Base-by-base conservation (phyloP, 2,329 filamentous ascomycete genomes). In the Onygenales sp. region DNA sequence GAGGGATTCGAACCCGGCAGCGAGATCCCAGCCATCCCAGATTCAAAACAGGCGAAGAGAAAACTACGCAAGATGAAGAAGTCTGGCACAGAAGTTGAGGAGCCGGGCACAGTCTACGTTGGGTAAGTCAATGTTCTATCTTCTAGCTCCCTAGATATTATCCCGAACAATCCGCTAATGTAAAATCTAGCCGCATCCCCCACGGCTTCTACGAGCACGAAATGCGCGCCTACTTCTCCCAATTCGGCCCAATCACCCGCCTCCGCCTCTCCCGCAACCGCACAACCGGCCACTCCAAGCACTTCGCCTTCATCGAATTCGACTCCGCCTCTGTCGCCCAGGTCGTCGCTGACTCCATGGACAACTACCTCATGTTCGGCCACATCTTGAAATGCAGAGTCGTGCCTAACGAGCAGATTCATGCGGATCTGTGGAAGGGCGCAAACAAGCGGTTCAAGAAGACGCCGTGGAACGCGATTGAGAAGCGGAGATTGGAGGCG, bases 161-260 rank as follows among this genome's bases (percentile, higher is more conserved):
- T 42, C 9, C 33, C 38, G n/a, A 35, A 35, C 52, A 50, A 52
- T 46, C 55, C 64, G 55, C 62, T 60, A 50, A 55, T 32, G 51
- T 43, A 51, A 49, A 53, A 31, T 42, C 7, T 54, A 80, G 80
- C 53, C 89, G 90, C 59, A 85, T 95, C 56, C 91, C 91, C 41
- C 89, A 93, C 73, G 88, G 93, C 73, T 98, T 98, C 82, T 97
- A 92, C 78, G 93, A 98, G 75, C 82, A 90, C 64, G 87, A 97
- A 74, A 94, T 98, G 86, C 84, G 83, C 62, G 83, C 85, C 59
- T 98, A 97, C 77, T 95, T 97, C 67, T 81, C 84, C 52, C 93
- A 98, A 71, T 98, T 98, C 62, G 93, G 93, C 61, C 77, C 82
- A 11, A 89, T 98, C 63, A 81, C 77, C 51, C 83, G 77, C 53